Conservation (phyloP, 805 yeast species). For the Candida nemodendra region DNA sequence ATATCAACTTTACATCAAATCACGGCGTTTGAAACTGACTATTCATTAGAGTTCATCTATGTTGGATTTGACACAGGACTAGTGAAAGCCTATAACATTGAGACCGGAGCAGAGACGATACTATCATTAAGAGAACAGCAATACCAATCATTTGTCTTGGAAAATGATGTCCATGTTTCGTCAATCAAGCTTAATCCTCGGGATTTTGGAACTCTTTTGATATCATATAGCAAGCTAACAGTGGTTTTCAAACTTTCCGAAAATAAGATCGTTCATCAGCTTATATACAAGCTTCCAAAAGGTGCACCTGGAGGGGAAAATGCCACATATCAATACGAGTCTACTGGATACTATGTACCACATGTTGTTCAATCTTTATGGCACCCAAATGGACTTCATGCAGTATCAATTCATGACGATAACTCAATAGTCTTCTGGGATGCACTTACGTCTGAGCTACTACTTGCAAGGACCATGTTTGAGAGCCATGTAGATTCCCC, state of each 20-base stretch:
- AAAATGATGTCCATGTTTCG: slow-evolving; percentile 51
- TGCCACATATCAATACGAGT: slow-evolving; percentile 27
- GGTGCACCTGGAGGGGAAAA: slow-evolving; percentile 74
- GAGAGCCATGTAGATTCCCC: slow-evolving; percentile 66
- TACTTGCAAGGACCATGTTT: slow-evolving; percentile 71
- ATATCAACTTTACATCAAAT: slow-evolving; percentile 64
- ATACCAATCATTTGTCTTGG: slow-evolving; percentile 55
- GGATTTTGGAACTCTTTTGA: slow-evolving; percentile 74
- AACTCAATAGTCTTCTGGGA: slow-evolving; percentile 94
- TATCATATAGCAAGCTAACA: slow-evolving; percentile 70
- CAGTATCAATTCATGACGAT: slow-evolving; percentile 75
- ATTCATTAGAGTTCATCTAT: slow-evolving; percentile 82
- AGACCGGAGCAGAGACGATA: slow-evolving; percentile 66
- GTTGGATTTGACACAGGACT: slow-evolving; percentile 80
- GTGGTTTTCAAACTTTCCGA: slow-evolving; percentile 66
- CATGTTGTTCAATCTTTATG: slow-evolving; percentile 54
- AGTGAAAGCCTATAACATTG: slow-evolving; percentile 73
- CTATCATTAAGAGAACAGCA: slow-evolving; percentile 72
- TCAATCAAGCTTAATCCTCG: slow-evolving; percentile 83
- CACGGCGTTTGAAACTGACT: slow-evolving; percentile 75
- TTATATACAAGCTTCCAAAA: slow-evolving; percentile 61
- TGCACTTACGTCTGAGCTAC: slow-evolving; percentile 66
- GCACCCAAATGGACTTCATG: slow-evolving; percentile 92
- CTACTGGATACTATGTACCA: slow-evolving; percentile 29
- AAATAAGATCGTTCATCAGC: slow-evolving; percentile 52